Evolutionary conservation across 768 basidiomycete genomes (phyloP).

Genomic region (Suillus cothurnatus): DNA sequence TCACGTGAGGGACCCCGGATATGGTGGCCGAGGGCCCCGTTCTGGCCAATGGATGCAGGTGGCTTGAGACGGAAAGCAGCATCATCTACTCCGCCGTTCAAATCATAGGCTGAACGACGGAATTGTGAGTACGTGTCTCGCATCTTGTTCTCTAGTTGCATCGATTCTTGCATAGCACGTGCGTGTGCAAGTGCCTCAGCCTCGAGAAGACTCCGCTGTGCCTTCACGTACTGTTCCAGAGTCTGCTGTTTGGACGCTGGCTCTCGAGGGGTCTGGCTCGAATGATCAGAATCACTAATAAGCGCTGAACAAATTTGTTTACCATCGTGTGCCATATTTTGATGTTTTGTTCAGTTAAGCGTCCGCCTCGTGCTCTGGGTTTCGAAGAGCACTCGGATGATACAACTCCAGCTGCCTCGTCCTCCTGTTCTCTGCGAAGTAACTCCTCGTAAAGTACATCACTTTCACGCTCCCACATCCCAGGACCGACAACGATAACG

Average conservation of each 20-base stretch:
- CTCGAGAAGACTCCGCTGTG: conserved; percentile 79
- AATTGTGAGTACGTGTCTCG: conserved; percentile 81
- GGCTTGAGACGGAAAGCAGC: conserved; percentile 74
- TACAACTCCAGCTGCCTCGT: conserved; percentile 53
- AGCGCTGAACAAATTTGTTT: conserved; percentile 33
- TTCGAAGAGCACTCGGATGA: conserved; percentile 55
- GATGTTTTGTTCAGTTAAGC: conserved; percentile 75
- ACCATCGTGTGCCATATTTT: conserved; percentile 81
- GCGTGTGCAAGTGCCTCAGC: conserved; percentile 81
- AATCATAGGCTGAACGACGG: conserved; percentile 77
- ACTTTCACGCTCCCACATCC: conserved; percentile 91
- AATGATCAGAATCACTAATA: conserved; percentile 14
- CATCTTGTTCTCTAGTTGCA: conserved; percentile 73
- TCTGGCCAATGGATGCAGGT: conserved; percentile 40
- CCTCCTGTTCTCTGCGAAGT: conserved; percentile 68
- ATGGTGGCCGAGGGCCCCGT: conserved; percentile 37
- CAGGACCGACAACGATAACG: conserved; percentile 83
- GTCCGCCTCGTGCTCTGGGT: conserved; percentile 66
- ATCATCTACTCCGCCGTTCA: conserved; percentile 51
- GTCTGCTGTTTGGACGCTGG: conserved; percentile 84
- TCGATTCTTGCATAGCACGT: conserved; percentile 77
- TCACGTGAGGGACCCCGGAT: conserved; percentile 64
- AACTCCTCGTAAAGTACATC: conserved; percentile 83
- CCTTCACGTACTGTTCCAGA: conserved; percentile 77
- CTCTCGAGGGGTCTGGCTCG: conserved; percentile 82